phyloP scores from a whole-genome alignment of 202 grass and related monocot species.

The Zizania palustris region DNA sequence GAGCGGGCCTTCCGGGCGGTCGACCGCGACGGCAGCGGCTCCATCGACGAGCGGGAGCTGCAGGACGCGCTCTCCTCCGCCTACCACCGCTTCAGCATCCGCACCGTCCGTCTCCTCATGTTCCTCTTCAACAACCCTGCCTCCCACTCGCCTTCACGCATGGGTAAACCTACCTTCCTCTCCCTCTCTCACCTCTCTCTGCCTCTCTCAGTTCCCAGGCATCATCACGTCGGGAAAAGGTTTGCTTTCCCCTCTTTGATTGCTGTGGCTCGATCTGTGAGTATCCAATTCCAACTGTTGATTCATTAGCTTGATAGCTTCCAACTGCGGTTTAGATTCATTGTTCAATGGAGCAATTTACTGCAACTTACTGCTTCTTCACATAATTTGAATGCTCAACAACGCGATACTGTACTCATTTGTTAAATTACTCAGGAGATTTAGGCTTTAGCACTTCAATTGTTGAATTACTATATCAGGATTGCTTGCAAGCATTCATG shows the following conservation, averaged over 20 bases:
- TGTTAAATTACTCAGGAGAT: background rate
- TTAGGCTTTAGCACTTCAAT: background rate
- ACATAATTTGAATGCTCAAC: too few relatives aligned
- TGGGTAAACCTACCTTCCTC: constrained; percentile 45
- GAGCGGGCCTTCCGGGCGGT: constrained; percentile 71
- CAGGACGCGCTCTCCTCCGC: constrained; percentile 70
- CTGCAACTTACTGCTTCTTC: background rate
- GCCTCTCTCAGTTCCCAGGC: background rate
- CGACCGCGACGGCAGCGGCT: constrained; percentile 77
- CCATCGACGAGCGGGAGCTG: constrained; percentile 78
- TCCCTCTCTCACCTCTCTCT: too few relatives aligned
- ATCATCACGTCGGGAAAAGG: background rate
- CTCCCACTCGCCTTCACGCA: constrained; percentile 46
- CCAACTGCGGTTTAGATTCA: background rate
- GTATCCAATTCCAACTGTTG: background rate
- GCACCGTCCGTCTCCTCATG: constrained; percentile 78
- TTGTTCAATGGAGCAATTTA: background rate
- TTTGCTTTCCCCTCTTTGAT: background rate
- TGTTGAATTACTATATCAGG: background rate
- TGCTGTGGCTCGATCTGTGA: background rate
- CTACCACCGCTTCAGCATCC: constrained; percentile 69
- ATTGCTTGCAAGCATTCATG: background rate
- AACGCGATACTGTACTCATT: too few relatives aligned
- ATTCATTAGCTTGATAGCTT: too few relatives aligned
- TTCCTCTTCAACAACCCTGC: constrained; percentile 68